A percentile compares a stretch with the other conserved stretches of the same genome.
Conservation (phyloP, 495 filamentous ascomycete genomes). For the Aspergillus baeticus region DNA sequence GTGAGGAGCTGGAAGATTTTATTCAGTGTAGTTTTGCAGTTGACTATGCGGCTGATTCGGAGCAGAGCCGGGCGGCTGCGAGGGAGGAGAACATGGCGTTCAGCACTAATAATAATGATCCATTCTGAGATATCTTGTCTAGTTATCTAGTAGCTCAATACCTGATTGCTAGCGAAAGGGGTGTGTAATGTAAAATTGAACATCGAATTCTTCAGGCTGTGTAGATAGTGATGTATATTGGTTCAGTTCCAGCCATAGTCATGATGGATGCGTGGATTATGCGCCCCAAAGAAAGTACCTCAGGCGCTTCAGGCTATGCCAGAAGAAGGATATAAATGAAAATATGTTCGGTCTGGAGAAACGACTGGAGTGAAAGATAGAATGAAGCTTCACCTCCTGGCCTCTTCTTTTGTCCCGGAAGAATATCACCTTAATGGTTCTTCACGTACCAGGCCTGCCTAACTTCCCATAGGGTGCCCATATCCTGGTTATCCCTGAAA, state of each 20-base stretch:
- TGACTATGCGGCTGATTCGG: constrained; percentile 60
- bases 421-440: constrained; percentile 9
- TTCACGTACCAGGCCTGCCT: constrained; percentile 44
- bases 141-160: neutral
- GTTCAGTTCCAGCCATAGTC: neutral
- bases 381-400: no score
- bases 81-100: constrained; percentile 24
- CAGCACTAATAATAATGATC: constrained; percentile 12
- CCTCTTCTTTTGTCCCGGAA: neutral
- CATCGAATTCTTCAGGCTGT: neutral
- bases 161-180: neutral
- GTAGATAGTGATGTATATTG: no score
- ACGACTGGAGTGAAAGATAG: no score
- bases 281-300: neutral
- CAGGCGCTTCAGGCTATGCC: neutral
- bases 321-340: neutral
- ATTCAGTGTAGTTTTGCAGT: constrained; percentile 83
- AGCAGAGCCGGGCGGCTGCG: constrained; percentile 20
- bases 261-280: neutral
- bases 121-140: constrained; percentile 9
- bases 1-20: constrained; percentile 95
- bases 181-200: neutral
- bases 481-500: constrained; percentile 54
- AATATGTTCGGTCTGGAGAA: no score
- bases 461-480: constrained; percentile 55